Base-by-base conservation (phyloP, 2,329 filamentous ascomycete genomes). In the Aspergillus glaucus region DNA sequence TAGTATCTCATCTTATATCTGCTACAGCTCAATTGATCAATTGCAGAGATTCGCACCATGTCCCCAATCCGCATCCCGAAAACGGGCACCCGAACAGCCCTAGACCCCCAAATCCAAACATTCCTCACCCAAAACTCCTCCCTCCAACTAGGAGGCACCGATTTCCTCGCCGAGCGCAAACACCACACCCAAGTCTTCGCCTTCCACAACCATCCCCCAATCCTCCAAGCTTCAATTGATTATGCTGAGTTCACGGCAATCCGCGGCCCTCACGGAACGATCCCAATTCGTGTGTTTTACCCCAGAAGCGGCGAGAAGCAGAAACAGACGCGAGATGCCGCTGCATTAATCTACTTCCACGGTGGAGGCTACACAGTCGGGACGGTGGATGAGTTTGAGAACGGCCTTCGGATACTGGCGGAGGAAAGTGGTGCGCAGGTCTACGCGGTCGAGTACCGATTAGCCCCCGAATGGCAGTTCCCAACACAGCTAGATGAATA, bases 291-390 rank as follows among this genome's bases (percentile, higher is more conserved):
- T 3, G 50, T 66, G 8, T 60, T 69, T n/a, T 66, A 68, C 46
- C 62, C 62, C 3, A 53, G 49, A 36, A 45, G 17, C 37, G 24
- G 41, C 8, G 12, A 22, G 15, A 6, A 43, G 4, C 41, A 12
- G 22, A 26, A 43, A 43, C 46, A 22, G 49, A 45, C 22, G 30
- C 50, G 50, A 51, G 45, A 62, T 44, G 51, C 50, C 24, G 53
- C 60, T 26, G 65, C 62, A 2, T 50, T 69, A 12, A 61, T 70
- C 3, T 69, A 70, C 50, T 64, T 71, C 47, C 69, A 71, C 46
- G 64, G 67, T 8, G 67, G 66, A 7, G 66, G 68, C 1, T 71
- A 68, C 52, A 69, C 66, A 1, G 60, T 70, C 22, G 67, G 67
- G 12, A 58, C 56, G n/a, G 63, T 69, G 7, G 62, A 71, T 41